phyloP scores from a whole-genome alignment of 257 asterid species.

The Nyctanthes arbortristis region DNA sequence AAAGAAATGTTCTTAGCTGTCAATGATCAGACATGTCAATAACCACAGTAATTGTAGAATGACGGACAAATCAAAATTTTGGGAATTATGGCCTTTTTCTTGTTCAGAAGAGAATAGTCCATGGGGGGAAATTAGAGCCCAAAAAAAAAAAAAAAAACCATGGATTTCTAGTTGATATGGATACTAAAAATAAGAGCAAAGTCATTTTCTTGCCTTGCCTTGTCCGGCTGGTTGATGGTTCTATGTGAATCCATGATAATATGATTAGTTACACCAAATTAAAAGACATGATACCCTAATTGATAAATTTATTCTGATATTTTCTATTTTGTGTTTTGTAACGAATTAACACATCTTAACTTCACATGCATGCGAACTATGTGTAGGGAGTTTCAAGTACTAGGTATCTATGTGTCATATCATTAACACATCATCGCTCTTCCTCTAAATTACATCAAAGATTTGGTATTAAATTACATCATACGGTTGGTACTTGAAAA shows the following conservation, averaged over 20 bases:
- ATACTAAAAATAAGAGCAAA: too few relatives aligned
- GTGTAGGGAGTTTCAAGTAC: background rate
- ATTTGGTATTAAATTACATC: too few relatives aligned
- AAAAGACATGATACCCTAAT: background rate
- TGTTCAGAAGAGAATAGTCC: conserved; percentile 8
- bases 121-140: background rate
- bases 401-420: background rate
- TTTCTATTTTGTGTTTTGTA: too few relatives aligned
- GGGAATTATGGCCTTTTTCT: background rate
- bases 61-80: background rate
- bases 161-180: background rate
- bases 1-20: conserved; percentile 19
- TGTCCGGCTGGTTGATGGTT: too few relatives aligned
- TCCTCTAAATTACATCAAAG: too few relatives aligned
- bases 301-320: too few relatives aligned
- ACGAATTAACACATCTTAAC: background rate
- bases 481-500: too few relatives aligned
- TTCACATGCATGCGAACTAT: background rate
- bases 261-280: background rate
- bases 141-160: background rate
- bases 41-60: conserved; percentile 1
- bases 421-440: too few relatives aligned
- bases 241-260: background rate
- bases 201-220: too few relatives aligned
- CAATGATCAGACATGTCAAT: conserved; percentile 8